Evolutionary conservation across 331 rosid genomes (phyloP).

Genomic region (Malus hybrid): DNA sequence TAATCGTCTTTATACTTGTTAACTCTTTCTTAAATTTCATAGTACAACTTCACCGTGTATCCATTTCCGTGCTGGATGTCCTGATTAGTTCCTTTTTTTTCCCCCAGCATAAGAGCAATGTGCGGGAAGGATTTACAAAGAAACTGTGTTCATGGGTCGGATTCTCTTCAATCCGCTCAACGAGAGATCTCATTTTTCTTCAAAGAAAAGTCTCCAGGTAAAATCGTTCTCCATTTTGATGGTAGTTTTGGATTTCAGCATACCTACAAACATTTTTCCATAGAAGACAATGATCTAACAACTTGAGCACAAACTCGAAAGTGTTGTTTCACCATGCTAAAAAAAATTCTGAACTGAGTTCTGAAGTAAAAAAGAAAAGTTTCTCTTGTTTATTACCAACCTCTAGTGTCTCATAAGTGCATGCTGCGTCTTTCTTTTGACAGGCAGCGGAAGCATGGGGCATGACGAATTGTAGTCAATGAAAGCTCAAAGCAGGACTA

Average conservation of each 20-base stretch:
- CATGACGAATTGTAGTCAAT: conserved; percentile 70
- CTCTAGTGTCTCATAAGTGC: background rate
- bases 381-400: background rate
- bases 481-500: conserved; percentile 1
- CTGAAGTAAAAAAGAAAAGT: background rate
- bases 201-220: conserved; percentile 25
- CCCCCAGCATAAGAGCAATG: conserved; percentile 65
- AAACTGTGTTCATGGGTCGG: conserved; percentile 89
- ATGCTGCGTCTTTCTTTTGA: conserved; percentile 19
- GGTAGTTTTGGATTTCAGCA: background rate
- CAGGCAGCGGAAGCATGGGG: conserved; percentile 35
- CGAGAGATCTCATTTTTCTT: conserved; percentile 77
- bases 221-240: background rate
- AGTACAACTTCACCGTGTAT: background rate
- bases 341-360: background rate
- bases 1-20: background rate
- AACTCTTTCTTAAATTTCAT: conserved; percentile 6
- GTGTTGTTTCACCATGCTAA: background rate
- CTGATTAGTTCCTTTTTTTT: conserved; percentile 11
- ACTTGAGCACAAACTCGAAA: background rate
- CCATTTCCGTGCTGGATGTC: conserved; percentile 9
- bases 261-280: background rate
- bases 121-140: conserved; percentile 57
- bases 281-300: background rate
- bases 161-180: conserved; percentile 65